A percentile compares a stretch with the other conserved stretches of the same genome.
These are phyloP conservation scores for Xylaria flabelliformis DNA, from an alignment of 495 filamentous ascomycete species.

Conservation along the genomic window DNA sequence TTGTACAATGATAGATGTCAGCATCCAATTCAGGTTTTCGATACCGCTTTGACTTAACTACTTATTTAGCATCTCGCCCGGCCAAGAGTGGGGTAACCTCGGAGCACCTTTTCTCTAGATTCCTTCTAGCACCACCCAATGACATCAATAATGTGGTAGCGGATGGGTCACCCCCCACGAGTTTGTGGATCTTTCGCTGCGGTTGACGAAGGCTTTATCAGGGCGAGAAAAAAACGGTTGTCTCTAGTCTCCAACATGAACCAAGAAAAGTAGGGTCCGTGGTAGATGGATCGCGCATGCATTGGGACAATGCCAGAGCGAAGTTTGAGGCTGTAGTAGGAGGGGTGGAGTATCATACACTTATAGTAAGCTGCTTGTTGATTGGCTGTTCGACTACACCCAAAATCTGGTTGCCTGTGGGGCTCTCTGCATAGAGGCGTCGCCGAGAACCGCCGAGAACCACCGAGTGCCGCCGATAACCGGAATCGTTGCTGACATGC, in stretches of 20 bases:
- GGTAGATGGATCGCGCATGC: background rate
- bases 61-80: background rate
- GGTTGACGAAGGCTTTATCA: background rate
- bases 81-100: conserved; percentile 12
- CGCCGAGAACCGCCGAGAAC: conserved; percentile 25
- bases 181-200: conserved; percentile 14
- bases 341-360: background rate
- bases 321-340: conserved; percentile 13
- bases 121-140: conserved; percentile 8
- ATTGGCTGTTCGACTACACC: background rate
- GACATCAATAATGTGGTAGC: conserved; percentile 12
- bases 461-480: conserved; percentile 26
- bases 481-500: conserved; percentile 21
- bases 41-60: background rate
- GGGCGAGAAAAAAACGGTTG: background rate
- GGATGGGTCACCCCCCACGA: background rate
- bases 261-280: background rate
- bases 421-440: background rate
- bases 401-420: background rate
- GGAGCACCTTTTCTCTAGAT: background rate
- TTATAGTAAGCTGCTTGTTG: background rate
- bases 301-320: conserved; percentile 1
- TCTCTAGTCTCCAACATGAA: conserved; percentile 2
- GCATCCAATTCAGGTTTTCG: conserved; percentile 8
- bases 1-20: background rate